Evolutionary conservation across 2,329 filamentous ascomycete genomes (phyloP), one percentile per base, ranked within the genome.

Genomic region (Aureobasidium sp.): DNA sequence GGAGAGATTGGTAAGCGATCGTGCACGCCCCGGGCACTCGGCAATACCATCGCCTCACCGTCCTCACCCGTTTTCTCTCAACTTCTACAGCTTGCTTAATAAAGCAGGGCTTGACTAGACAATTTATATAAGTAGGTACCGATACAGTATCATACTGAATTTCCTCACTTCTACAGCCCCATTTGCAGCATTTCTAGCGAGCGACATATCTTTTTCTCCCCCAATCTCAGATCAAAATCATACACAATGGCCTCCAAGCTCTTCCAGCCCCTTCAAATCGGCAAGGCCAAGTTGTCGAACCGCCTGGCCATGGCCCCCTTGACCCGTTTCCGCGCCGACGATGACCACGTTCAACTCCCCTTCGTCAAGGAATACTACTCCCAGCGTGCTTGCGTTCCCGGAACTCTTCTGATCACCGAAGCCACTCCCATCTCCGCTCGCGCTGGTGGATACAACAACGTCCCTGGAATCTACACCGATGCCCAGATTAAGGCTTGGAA

Each of bases 401-500:
- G 82, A 25, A 84, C 81, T 1, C 71, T 87, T 2, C 69, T 86
- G 43, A 79, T 87, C 64, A 79, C 78, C 3, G 84, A 87, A 68
- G 83, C 77, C 0, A 81, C 81, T 8, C 77, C 77, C 72, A 81
- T 74, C 69, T 79, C 69, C 67, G 65, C 72, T 6, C 73, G 75
- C 64, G 76, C 73, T 40, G 78, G 78, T 47, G 76, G 79, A 43
- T 79, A 77, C 64, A 71, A 71, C 40, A 79, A 82, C 63, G 75
- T 79, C 1, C 84, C 85, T 0, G 84, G 83, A 27, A 82, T 85
- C 66, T 85, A 77, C 67, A 80, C 69, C 21, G 71, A 77, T 0
- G 77, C 75, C n/a, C 83, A 87, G 62, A 75, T 86, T 43, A 76
- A 75, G 1, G 80, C 75, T 0, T 89, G 85, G 86, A 82, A 79